Evolutionary conservation across 2,329 filamentous ascomycete species (phyloP).

Genomic region (Colletotrichum sp.): DNA sequence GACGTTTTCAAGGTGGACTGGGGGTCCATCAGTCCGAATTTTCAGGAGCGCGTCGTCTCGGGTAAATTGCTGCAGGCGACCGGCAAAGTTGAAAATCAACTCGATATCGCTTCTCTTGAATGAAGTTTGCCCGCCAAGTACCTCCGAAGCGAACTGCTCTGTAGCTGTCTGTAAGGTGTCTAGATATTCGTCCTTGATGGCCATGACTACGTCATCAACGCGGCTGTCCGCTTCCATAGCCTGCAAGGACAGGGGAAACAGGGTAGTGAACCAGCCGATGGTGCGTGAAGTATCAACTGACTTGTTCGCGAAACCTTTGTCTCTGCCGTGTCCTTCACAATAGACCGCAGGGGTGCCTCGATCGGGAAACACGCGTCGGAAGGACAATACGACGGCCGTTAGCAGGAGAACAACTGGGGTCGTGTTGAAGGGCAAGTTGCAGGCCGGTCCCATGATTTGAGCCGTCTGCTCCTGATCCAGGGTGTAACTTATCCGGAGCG

Average conservation of each 20-base stretch:
- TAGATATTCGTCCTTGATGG: neutral
- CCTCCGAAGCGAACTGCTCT: neutral
- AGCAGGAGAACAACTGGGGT: neutral
- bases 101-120: neutral
- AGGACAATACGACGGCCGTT: neutral
- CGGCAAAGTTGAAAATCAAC: neutral
- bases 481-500: neutral
- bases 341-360: neutral
- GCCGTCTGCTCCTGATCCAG: neutral
- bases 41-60: neutral
- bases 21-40: neutral
- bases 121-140: neutral
- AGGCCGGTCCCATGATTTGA: neutral
- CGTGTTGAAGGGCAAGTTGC: neutral
- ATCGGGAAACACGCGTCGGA: neutral
- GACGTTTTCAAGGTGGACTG: neutral
- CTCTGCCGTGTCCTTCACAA: neutral
- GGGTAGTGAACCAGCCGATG: neutral
- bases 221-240: neutral
- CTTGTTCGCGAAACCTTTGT: neutral
- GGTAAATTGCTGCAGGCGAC: neutral
- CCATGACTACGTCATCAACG: neutral
- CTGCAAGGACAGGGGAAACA: rapidly evolving
- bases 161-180: neutral
- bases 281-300: neutral